Evolutionary conservation across 2,329 filamentous ascomycete species (phyloP), one percentile per base, ranked within the genome.

Genomic region (Coleophoma eucalyptorum): DNA sequence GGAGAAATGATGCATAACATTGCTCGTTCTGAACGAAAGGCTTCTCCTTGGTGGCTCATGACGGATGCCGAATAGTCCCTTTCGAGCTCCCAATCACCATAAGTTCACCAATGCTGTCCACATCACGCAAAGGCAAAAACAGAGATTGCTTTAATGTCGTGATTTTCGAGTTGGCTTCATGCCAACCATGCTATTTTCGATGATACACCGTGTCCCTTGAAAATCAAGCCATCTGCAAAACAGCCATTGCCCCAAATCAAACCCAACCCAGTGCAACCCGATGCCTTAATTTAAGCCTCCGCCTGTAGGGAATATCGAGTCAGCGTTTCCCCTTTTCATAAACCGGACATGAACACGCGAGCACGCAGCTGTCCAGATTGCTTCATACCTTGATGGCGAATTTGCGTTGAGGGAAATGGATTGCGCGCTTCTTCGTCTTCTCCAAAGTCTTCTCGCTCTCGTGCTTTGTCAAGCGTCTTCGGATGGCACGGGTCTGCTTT

Each of bases 401-500:
- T 81, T 96, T 97, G 79, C 94, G 87, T 83, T 95, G 90, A 65
- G 94, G 94, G 84, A 99, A 99, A 82, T 99, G 93, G 65, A 82
- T 86, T 74, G 82, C 76, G 80, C 87, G 90, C 90, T 99, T 99
- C 86, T 91, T 91, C 76, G 91, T 87, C 88, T 96, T 97, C 79
- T 93, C 87, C 64, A 95, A 88, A 69, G 85, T 80, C 73, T 86
- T 82, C 67, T 84, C 81, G 68, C 88, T 86, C 79, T 99, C 93
- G 83, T 95, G 84, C 75, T 90, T 87, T 71, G 88, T 93, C 78
- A 99, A 83, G 72, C 90, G 84, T 81, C 95, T 90, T 72, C 94
- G 91, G 79, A 97, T 95, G 72, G 92, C 94, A 69, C 94, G 92
- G 72, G 94, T 99, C 82, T 94, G 86, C 89, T 97, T 97, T 73